These are phyloP conservation scores for Acer campestre DNA, from an alignment of 345 rosid genomes.

Conservation along the genomic window DNA sequence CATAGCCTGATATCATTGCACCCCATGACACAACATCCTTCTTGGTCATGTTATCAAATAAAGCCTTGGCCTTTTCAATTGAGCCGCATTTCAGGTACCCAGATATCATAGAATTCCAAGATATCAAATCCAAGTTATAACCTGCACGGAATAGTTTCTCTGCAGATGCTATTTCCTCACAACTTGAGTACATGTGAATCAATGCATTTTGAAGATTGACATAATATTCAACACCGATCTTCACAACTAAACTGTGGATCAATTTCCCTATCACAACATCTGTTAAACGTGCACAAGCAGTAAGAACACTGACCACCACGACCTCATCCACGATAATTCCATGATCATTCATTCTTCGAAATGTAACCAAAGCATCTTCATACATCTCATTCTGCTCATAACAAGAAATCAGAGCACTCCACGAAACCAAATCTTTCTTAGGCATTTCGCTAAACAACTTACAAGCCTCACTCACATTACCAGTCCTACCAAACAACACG, in stretches of 20 bases:
- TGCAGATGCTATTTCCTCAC: slow-evolving; percentile 43
- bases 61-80: slow-evolving; percentile 46
- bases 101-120: slow-evolving; percentile 71
- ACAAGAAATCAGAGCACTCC: slow-evolving; percentile 64
- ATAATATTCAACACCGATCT: slow-evolving; percentile 46
- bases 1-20: slow-evolving; percentile 57
- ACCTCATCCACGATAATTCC: slow-evolving; percentile 50
- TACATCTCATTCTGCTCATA: slow-evolving; percentile 50
- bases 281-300: slow-evolving; percentile 41
- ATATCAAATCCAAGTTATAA: slow-evolving; percentile 40
- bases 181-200: slow-evolving; percentile 53
- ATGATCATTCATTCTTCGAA: slow-evolving; percentile 38
- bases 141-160: slow-evolving; percentile 43
- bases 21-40: slow-evolving; percentile 61
- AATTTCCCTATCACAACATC: slow-evolving; percentile 29
- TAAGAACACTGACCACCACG: slow-evolving; percentile 47
- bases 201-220: slow-evolving; percentile 65
- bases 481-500: slow-evolving; percentile 48
- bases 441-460: slow-evolving; percentile 44
- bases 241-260: slow-evolving; percentile 42
- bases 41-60: slow-evolving; percentile 52
- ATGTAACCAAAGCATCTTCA: slow-evolving; percentile 43
- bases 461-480: slow-evolving; percentile 42
- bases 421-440: slow-evolving; percentile 52
- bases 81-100: slow-evolving; percentile 49